These are phyloP conservation scores for Phoma sp. DNA, from an alignment of 2,329 filamentous ascomycete species.

Conservation along the genomic window DNA sequence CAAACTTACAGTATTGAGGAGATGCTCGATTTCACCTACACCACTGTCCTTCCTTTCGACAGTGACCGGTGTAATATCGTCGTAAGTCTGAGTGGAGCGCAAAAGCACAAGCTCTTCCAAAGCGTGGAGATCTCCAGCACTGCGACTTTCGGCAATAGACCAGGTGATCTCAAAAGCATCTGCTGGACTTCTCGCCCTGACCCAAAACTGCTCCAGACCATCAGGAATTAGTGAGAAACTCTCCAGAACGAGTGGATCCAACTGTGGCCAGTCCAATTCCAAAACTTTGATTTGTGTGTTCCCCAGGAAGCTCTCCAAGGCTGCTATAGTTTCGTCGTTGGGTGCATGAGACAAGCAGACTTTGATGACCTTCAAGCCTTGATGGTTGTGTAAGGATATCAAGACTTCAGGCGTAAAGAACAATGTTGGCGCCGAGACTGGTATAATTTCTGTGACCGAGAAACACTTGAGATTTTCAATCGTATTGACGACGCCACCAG, in stretches of 20 bases:
- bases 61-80: neutral
- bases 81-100: conserved; percentile 13
- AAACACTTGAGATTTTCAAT: conserved; percentile 29
- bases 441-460: conserved; percentile 24
- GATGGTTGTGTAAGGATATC: conserved; percentile 25
- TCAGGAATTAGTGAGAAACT: conserved; percentile 20
- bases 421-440: conserved; percentile 15
- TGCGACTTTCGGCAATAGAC: conserved; percentile 16
- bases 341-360: conserved; percentile 29
- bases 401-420: conserved; percentile 35
- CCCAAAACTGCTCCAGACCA: conserved; percentile 25
- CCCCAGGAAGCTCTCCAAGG: conserved; percentile 26
- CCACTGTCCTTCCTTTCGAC: conserved; percentile 11
- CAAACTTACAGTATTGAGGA: neutral
- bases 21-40: neutral
- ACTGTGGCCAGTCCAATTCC: conserved; percentile 38
- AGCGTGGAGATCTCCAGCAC: conserved; percentile 14
- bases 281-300: conserved; percentile 24
- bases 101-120: conserved; percentile 32
- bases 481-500: conserved; percentile 21
- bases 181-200: conserved; percentile 20
- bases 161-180: conserved; percentile 26
- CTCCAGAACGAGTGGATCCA: conserved; percentile 25
- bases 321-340: conserved; percentile 21
- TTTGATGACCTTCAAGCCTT: conserved; percentile 22